Conservation (phyloP, 2,329 filamentous ascomycete species). For the Torrubiellomyces zombiae region DNA sequence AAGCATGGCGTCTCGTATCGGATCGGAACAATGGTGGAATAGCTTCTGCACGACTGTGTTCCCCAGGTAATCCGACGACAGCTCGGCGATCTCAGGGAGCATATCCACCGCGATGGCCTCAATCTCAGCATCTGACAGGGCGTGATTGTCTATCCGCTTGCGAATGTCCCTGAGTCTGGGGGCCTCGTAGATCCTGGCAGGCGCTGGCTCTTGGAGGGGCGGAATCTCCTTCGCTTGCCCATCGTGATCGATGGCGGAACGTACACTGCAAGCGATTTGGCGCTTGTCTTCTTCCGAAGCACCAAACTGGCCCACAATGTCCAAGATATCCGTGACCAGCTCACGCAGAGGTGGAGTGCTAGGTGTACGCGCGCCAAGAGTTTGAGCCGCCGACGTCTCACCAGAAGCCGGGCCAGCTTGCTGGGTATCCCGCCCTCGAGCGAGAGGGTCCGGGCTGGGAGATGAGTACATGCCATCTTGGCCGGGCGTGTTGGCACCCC, state of each 20-base stretch:
- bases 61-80: slow-evolving; percentile 88
- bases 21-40: slow-evolving; percentile 89
- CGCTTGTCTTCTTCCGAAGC: slow-evolving; percentile 62
- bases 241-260: slow-evolving; percentile 60
- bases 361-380: slow-evolving; percentile 28
- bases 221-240: slow-evolving; percentile 70
- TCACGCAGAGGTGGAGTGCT: slow-evolving; percentile 59
- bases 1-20: slow-evolving; percentile 83
- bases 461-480: slow-evolving; percentile 78
- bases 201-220: slow-evolving; percentile 72
- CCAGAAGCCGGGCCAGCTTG: slow-evolving; percentile 13
- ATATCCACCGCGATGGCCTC: slow-evolving; percentile 85
- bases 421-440: slow-evolving; percentile 33
- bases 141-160: slow-evolving; percentile 94
- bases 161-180: slow-evolving; percentile 89
- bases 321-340: slow-evolving; percentile 65
- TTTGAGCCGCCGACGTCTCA: slow-evolving; percentile 18
- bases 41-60: slow-evolving; percentile 99
- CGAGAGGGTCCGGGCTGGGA: slow-evolving; percentile 76
- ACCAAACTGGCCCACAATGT: slow-evolving; percentile 79
- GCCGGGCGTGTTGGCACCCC: slow-evolving; percentile 74
- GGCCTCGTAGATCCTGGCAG: slow-evolving; percentile 80
- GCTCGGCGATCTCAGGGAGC: slow-evolving; percentile 89
- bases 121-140: slow-evolving; percentile 70
- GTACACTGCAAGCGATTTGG: slow-evolving; percentile 56